Conservation (phyloP, 108 stramenopile species). For the Craspedostauros australis region DNA sequence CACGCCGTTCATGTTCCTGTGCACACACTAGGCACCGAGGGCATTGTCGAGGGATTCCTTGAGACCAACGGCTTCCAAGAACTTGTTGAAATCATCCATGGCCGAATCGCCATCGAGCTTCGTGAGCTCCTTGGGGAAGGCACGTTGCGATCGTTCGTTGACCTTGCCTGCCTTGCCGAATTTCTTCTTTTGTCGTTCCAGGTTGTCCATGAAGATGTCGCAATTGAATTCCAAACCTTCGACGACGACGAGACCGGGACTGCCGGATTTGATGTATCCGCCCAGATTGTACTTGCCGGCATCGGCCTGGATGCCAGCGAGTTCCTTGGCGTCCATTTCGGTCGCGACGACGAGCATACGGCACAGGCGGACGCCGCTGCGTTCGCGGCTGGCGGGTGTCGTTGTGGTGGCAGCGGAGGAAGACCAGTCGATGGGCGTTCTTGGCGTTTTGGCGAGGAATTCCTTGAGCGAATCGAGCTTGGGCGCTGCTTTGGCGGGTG, state of each 20-base stretch:
- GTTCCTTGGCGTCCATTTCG: slow-evolving; percentile 11
- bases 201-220: slow-evolving; percentile 40
- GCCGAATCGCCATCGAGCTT: slow-evolving; percentile 16
- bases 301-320: slow-evolving; percentile 21
- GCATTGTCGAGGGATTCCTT: slow-evolving; percentile 22
- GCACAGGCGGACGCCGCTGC: slow-evolving; percentile 30
- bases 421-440: slow-evolving; percentile 29
- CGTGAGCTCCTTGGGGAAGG: slow-evolving; percentile 33
- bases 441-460: slow-evolving; percentile 32
- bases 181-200: slow-evolving; percentile 36
- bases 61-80: slow-evolving; percentile 26
- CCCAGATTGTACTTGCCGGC: slow-evolving; percentile 55
- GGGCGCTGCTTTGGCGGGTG: slow-evolving; percentile 18
- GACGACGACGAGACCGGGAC: slow-evolving; percentile 52
- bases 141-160: slow-evolving; percentile 29
- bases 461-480: slow-evolving; percentile 36
- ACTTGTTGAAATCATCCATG: slow-evolving; percentile 22
- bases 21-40: slow-evolving; percentile 17
- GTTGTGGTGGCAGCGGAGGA: slow-evolving; percentile 10
- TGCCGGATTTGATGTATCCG: slow-evolving; percentile 55
- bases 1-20: no score
- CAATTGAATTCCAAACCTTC: slow-evolving; percentile 56
- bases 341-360: slow-evolving; percentile 15
- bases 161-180: slow-evolving; percentile 29
- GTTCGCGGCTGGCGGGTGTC: slow-evolving; percentile 21